Base-by-base conservation (phyloP, 2,329 filamentous ascomycete genomes). In the Colletotrichum phormii region DNA sequence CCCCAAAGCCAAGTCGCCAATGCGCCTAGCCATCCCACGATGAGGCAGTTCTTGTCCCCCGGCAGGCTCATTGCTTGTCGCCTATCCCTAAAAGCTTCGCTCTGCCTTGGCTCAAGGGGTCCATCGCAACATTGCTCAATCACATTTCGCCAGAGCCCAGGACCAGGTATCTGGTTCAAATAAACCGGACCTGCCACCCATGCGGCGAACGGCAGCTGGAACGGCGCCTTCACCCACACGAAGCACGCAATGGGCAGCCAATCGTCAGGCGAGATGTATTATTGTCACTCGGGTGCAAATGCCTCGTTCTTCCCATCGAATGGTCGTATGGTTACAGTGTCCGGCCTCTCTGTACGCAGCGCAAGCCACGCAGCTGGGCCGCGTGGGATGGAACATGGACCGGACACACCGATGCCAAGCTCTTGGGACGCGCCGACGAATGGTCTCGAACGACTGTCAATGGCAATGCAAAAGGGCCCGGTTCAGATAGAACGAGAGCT, bases 21-120 rank as follows among this genome's bases (percentile, higher is more conserved):
- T 49, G 37, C 13, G 29, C 51, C n/a, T 26, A 26, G n/a, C 22
- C 22, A 15, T 11, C 53, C 55, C 26, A 29, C 64, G 55, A 67
- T 22, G 4, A 49, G 8, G 13, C 51, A 24, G 33, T 35, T 13
- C 12, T 54, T 31, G 29, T 31, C 29, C 66, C 58, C 31, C 22
- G n/a, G 37, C 31, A 35, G 66, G 60, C 71, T 64, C 67, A 53
- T 73, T 65, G 55, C 71, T 71, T 71, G 61, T 70, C 37, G n/a
- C 15, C 26, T 18, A 11, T 55, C 54, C 37, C 26, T 18, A 65
- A 70, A 73, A 71, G 71, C 71, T 73, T 73, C 66, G 71, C 71
- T 61, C 22, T 58, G 5, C 26, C 60, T 70, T 72, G 70, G 70
- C 70, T 18, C 15, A 24, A 49, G 11, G 35, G 42, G 13, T 11